These are phyloP conservation scores for Maudiozyma bulderi DNA, from an alignment of 805 yeast species.

Conservation along the genomic window DNA sequence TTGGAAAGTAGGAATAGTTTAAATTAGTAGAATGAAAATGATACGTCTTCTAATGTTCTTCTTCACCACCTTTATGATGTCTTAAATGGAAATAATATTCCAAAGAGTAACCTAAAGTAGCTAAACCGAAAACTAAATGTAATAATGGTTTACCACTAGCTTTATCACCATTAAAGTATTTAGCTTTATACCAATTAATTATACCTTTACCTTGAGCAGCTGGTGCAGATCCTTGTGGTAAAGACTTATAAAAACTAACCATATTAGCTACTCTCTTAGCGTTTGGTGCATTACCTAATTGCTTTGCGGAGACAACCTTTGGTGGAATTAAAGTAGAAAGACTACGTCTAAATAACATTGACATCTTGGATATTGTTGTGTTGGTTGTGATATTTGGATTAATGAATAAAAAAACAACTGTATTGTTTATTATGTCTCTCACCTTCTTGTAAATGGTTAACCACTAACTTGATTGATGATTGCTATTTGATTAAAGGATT, in stretches of 20 bases:
- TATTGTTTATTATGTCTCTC: no score
- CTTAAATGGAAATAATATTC: conserved; percentile 88
- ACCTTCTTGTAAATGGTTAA: no score
- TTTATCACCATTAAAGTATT: conserved; percentile 74
- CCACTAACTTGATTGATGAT: no score
- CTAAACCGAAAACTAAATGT: conserved; percentile 61
- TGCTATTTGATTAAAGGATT: no score
- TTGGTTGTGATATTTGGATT: not conserved
- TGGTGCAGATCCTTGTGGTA: conserved; percentile 90
- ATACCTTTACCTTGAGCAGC: conserved; percentile 49
- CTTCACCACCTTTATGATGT: conserved; percentile 43
- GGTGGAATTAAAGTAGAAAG: conserved; percentile 96
- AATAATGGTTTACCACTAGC: conserved; percentile 77
- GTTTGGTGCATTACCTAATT: conserved; percentile 90
- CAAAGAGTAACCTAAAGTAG: conserved; percentile 75
- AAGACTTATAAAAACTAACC: conserved; percentile 88
- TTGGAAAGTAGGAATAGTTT: not conserved
- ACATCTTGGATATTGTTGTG: not conserved
- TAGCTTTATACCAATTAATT: conserved; percentile 71
- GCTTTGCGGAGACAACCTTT: conserved; percentile 94
- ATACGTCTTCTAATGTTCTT: not conserved
- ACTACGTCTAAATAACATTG: conserved; percentile 71
- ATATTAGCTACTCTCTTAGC: conserved; percentile 95
- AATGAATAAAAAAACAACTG: not conserved
- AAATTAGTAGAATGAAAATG: not conserved